Evolutionary conservation across 2,329 filamentous ascomycete species (phyloP), one percentile per base, ranked within the genome.

Genomic region (Scytalidium lignicola): DNA sequence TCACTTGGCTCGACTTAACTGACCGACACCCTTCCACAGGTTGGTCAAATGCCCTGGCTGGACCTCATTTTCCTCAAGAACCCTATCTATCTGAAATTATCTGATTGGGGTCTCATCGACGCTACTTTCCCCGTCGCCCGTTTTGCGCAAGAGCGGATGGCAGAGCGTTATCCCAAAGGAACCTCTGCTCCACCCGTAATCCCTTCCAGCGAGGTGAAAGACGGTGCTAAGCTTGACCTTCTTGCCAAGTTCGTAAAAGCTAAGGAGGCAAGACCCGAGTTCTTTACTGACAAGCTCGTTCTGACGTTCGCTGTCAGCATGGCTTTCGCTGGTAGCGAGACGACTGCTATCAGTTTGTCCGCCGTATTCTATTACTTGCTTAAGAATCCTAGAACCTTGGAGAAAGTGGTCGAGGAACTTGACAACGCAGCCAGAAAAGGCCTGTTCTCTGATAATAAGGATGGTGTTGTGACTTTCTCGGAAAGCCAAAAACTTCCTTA

Each of bases 251-350:
- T 90, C 65, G 76, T 86, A 9, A 79, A 83, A 57, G 84, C 85
- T 1, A 79, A 80, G 43, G 76, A 83, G 58, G 75, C 81, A 17
- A 79, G 84, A 41, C 84, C 85, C 0, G 79, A 83, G 2, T 85
- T 89, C 67, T 88, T 90, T 82, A 82, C 74, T 20, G 82, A 88
- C 58, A 74, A 73, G 3, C 73, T 86, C 8, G 85, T 89, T 10
- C 79, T 86, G 55, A 83, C 83, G 6, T 85, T 86, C 69, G 84
- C 83, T 44, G 79, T 84, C n/a, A 82, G 75, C 50, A 88, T 88
- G 84, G 78, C 78, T 0, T 81, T 86, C 57, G 88, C 88, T 0
- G 87, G 88, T 3, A 85, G 80, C 2, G 88, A 93, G 66, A 92
- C 88, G 0, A 92, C 88, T 0, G 87, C 85, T 37, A 91, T 91